Evolutionary conservation across 2,329 filamentous ascomycete genomes (phyloP).

Genomic region (Drechslerella coelobrocha): DNA sequence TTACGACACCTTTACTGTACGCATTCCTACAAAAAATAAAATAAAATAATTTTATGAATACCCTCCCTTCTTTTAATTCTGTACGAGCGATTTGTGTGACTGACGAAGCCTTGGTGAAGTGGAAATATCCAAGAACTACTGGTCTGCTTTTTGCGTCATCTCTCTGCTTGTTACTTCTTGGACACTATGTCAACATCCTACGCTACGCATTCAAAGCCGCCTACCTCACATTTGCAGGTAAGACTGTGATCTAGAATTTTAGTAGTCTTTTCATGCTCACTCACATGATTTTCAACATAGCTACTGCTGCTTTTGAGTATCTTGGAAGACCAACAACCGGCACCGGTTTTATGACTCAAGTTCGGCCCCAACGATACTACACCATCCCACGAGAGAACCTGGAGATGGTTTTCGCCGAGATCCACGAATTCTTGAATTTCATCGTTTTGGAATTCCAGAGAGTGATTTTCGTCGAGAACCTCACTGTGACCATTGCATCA

Average conservation of each 20-base stretch:
- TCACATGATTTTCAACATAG: slow-evolving; percentile 42
- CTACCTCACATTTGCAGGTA: slow-evolving; percentile 59
- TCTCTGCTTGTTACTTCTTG: slow-evolving; percentile 66
- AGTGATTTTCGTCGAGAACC: slow-evolving; percentile 72
- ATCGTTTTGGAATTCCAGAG: slow-evolving; percentile 74
- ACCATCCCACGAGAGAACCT: slow-evolving; percentile 70
- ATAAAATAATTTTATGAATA: neutral
- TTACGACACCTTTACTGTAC: slow-evolving; percentile 72
- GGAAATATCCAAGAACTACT: slow-evolving; percentile 65
- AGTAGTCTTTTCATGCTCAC: slow-evolving; percentile 6
- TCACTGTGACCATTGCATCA: slow-evolving; percentile 67
- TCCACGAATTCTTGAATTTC: slow-evolving; percentile 74
- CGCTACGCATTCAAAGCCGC: slow-evolving; percentile 71
- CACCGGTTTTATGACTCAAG: slow-evolving; percentile 69
- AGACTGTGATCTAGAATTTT: slow-evolving; percentile 2
- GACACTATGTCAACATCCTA: slow-evolving; percentile 71
- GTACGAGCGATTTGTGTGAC: neutral
- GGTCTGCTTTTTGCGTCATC: slow-evolving; percentile 69
- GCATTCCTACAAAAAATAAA: too few species aligned
- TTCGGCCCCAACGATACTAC: slow-evolving; percentile 73
- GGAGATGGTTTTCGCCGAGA: slow-evolving; percentile 68
- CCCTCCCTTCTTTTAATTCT: neutral
- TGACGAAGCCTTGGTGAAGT: slow-evolving; percentile 23
- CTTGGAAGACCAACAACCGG: slow-evolving; percentile 68
- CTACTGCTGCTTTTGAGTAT: slow-evolving; percentile 61